Base-by-base conservation (phyloP, 2,329 filamentous ascomycete species). In the Fusarium sp. region DNA sequence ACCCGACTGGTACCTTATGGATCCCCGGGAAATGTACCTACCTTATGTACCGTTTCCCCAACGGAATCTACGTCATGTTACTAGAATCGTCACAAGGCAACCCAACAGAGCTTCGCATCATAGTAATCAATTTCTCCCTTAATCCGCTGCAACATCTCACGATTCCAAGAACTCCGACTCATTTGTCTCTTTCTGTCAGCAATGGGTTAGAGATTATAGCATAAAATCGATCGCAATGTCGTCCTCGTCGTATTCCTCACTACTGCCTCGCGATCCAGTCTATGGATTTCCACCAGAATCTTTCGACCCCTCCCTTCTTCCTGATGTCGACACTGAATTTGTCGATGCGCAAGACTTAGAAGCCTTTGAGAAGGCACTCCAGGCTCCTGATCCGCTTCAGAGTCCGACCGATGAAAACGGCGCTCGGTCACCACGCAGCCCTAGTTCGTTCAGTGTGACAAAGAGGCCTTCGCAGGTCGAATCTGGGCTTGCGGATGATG, bases 321-420 rank as follows among this genome's bases (percentile, higher is more conserved):
- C 95, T n/a, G 95, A 98, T 82, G 90, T 87, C 82, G 89, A 95
- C 81, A 88, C 88, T 78, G 91, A 96, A 64, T 98, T 98, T 80
- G 86, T 97, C 76, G 83, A 89, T 50, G 86, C 91, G 45, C 90
- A 90, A 67, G 92, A 97, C 79, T 86, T 98, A 38, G 86, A 89
- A 42, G 91, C 93, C 62, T 98, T 98, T 81, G 91, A 93, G 69
- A 90, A 89, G 67, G 96, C 96, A 13, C 88, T 98, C 14, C 89
- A 90, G n/a, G 94, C 93, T 4, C 94, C 95, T 1, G 94, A 97
- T 70, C 90, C 90, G 3, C 87, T 92, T 45, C 91, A 93, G 41
- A 91, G 88, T 18, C 86, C 89, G 55, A 84, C 88, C 55, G 91
- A 92, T 53, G 85, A 87, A 48, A 75, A 77, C 10, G 80, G 84